Evolutionary conservation across 1,284 basidiomycete species (phyloP).

Genomic region (Ganoderma sp.): DNA sequence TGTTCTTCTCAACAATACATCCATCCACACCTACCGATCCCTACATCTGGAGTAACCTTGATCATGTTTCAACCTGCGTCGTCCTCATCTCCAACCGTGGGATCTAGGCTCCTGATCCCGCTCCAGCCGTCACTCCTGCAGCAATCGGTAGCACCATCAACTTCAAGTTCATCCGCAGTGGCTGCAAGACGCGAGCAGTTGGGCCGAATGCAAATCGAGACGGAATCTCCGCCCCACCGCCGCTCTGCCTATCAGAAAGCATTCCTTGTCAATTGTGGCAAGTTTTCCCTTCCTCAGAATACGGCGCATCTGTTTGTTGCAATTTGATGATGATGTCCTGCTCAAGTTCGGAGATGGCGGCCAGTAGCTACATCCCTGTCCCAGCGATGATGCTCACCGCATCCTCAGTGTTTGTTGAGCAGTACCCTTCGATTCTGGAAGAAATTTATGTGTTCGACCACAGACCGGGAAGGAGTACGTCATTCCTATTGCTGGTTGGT

Average conservation of each 20-base stretch:
- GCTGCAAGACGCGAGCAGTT: too few relatives aligned
- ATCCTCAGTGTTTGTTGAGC: not conserved
- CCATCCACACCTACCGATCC: too few relatives aligned
- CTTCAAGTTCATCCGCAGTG: too few relatives aligned
- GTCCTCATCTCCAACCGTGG: too few relatives aligned
- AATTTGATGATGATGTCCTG: not conserved
- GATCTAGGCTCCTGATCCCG: too few relatives aligned
- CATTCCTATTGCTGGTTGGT: not conserved
- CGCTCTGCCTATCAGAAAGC: not conserved
- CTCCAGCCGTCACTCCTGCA: too few relatives aligned
- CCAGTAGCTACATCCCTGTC: not conserved
- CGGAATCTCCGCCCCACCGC: too few relatives aligned
- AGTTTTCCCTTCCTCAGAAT: not conserved
- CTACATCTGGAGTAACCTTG: too few relatives aligned
- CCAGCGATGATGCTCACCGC: not conserved
- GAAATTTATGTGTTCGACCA: not conserved
- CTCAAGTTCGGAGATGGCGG: not conserved
- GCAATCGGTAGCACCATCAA: too few relatives aligned
- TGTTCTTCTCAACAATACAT: too few relatives aligned
- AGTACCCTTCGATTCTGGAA: not conserved
- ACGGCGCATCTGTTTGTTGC: constrained; percentile 1
- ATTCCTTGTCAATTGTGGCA: not conserved
- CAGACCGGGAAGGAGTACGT: not conserved
- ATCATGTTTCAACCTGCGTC: too few relatives aligned
- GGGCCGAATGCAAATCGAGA: too few relatives aligned